These are phyloP conservation scores for Eutrema japonicum DNA, from an alignment of 345 rosid genomes.

Conservation along the genomic window DNA sequence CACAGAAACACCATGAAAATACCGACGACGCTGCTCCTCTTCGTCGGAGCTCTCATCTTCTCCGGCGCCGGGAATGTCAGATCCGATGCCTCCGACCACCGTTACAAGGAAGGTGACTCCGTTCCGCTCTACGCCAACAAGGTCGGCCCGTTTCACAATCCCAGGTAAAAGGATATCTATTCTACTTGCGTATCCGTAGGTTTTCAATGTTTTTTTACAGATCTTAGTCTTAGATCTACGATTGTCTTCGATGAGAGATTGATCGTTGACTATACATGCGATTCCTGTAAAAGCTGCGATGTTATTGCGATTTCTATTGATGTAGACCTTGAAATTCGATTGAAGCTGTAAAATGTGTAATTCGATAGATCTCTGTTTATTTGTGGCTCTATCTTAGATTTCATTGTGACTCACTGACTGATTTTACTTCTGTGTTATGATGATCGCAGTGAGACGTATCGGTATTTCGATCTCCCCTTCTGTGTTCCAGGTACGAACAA, in stretches of 20 bases:
- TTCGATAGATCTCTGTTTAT: not conserved
- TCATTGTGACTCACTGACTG: slow-evolving; percentile 1
- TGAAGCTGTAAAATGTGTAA: slow-evolving; percentile 12
- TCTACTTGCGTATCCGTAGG: slow-evolving; percentile 23
- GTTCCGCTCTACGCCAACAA: slow-evolving; percentile 85
- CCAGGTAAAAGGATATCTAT: slow-evolving; percentile 51
- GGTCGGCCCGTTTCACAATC: slow-evolving; percentile 84
- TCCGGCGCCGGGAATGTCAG: slow-evolving; percentile 47
- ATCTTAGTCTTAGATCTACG: slow-evolving; percentile 32
- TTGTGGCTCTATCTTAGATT: not conserved
- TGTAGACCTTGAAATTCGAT: slow-evolving; percentile 6
- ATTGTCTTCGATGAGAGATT: slow-evolving; percentile 14
- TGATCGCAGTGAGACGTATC: slow-evolving; percentile 78
- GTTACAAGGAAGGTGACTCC: slow-evolving; percentile 62
- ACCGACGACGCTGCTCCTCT: slow-evolving; percentile 43
- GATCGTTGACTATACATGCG: slow-evolving; percentile 2
- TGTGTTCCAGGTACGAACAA: slow-evolving; percentile 60
- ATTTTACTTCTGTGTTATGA: slow-evolving; percentile 12
- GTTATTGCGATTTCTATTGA: not conserved
- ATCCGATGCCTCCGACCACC: slow-evolving; percentile 75
- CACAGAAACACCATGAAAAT: slow-evolving; percentile 36
- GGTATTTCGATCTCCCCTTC: slow-evolving; percentile 82
- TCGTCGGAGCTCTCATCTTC: slow-evolving; percentile 47
- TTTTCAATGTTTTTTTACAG: not conserved
- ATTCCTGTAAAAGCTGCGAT: slow-evolving; percentile 9